These are phyloP conservation scores for Harrya chromipes DNA, from an alignment of 768 basidiomycete species.

Conservation along the genomic window DNA sequence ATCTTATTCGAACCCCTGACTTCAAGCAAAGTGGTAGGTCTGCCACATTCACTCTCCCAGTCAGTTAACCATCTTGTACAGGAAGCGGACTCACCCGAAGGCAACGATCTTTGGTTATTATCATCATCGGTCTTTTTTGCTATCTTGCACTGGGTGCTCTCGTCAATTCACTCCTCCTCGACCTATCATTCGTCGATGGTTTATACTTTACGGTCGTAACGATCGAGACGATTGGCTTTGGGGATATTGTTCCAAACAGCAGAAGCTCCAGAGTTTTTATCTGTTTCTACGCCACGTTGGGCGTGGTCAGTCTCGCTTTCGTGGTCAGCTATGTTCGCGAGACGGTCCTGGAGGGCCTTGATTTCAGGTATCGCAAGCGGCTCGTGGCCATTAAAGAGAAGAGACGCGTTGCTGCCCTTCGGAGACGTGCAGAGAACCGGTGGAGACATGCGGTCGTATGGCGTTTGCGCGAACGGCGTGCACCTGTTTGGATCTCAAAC, in stretches of 20 bases:
- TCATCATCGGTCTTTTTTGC: constrained; percentile 68
- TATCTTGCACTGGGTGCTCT: constrained; percentile 76
- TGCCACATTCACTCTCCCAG: not conserved
- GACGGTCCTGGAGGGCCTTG: constrained; percentile 68
- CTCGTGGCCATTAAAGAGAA: constrained; percentile 44
- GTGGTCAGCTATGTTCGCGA: constrained; percentile 65
- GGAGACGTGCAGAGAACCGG: constrained; percentile 45
- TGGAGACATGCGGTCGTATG: constrained; percentile 65
- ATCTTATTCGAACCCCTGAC: constrained; percentile 55
- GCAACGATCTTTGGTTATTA: constrained; percentile 76
- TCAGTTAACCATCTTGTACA: constrained; percentile 23
- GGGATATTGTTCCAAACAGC: constrained; percentile 61
- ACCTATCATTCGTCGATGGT: constrained; percentile 64
- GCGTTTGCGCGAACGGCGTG: constrained; percentile 50
- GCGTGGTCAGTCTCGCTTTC: constrained; percentile 62
- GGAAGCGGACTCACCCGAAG: constrained; percentile 79
- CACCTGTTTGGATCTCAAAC: constrained; percentile 54
- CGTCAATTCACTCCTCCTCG: constrained; percentile 46
- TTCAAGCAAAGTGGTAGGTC: constrained; percentile 61
- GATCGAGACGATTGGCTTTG: constrained; percentile 74
- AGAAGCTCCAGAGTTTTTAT: constrained; percentile 56
- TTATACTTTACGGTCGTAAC: constrained; percentile 76
- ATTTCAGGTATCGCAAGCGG: constrained; percentile 60
- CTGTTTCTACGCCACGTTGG: constrained; percentile 54
- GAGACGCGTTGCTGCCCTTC: constrained; percentile 41